Evolutionary conservation across 2,329 filamentous ascomycete species (phyloP), one percentile per base, ranked within the genome.

Genomic region (Scortechinia acanthostroma): DNA sequence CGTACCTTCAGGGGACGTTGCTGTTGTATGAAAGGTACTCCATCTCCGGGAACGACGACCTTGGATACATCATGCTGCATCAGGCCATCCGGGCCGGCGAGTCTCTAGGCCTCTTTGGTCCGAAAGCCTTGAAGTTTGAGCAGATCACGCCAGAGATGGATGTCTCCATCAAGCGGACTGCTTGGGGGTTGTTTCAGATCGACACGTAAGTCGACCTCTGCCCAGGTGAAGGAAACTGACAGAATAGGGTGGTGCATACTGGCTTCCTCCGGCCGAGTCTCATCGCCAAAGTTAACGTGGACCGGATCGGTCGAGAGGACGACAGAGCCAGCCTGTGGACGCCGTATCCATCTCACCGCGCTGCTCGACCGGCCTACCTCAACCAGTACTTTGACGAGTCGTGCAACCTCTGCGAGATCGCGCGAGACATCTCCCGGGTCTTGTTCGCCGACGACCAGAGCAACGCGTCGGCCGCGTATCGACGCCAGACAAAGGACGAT

Each of bases 121-220:
- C 50, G 2, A 52, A 55, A 30, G 52, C 50, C 2, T 49, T 51
- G 1, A 43, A 45, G 15, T 46, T 57, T n/a, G 52, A 51, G 4
- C 50, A 53, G 5, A 37, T 53, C 4, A 55, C 59, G 0, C 30
- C 46, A 2, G 61, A 65, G 21, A 58, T 61, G 55, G 53, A 57
- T 28, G 46, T 47, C 4, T 63, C 60, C 2, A 46, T 56, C 42
- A 55, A 51, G 43, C 51, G 55, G 43, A 61, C 60, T 4, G 58
- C 59, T 1, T 64, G 62, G 62, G 62, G 62, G 1, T 37, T 65
- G 17, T 64, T 62, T 33, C 59, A 64, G 33, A 53, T 63, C 22
- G 62, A 65, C 40, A 63, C 62, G 62, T 64, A 49, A 46, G 61
- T 55, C 25, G 25, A 10, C 25, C n/a, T 10, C 25, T 30, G 10